phyloP scores from a whole-genome alignment of 2,329 filamentous ascomycete species.

The Diaporthe batatas region DNA sequence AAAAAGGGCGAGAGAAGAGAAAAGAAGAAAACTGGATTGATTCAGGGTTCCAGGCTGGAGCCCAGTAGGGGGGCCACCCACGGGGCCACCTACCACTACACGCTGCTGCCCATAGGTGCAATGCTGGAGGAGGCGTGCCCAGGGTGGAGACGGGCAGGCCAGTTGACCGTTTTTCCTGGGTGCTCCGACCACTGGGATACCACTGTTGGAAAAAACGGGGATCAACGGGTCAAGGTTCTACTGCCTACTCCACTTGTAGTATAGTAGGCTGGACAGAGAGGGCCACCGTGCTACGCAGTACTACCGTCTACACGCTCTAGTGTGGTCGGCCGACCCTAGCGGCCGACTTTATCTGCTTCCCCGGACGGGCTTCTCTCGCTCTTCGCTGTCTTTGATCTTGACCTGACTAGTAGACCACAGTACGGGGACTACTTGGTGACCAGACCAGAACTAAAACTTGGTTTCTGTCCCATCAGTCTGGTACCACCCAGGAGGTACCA shows the following conservation, averaged over 20 bases:
- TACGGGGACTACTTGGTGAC: neutral
- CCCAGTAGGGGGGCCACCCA: neutral
- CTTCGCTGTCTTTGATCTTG: neutral
- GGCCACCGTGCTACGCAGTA: slow-evolving; percentile 13
- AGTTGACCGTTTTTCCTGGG: slow-evolving; percentile 11
- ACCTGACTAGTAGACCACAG: slow-evolving; percentile 1
- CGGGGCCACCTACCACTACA: neutral
- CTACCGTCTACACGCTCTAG: neutral
- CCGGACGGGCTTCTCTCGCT: slow-evolving; percentile 19
- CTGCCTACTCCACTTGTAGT: slow-evolving; percentile 7
- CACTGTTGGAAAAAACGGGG: neutral
- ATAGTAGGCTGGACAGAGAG: slow-evolving; percentile 1
- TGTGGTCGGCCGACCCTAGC: slow-evolving; percentile 1
- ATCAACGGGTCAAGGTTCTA: slow-evolving; percentile 16
- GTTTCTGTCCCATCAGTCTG: slow-evolving; percentile 16
- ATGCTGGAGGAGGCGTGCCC: slow-evolving; percentile 4
- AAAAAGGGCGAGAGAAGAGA: no score
- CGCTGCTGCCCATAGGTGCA: neutral
- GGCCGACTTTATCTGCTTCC: slow-evolving; percentile 18
- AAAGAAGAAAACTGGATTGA: no score
- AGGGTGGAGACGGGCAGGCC: slow-evolving; percentile 13
- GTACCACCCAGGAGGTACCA: neutral
- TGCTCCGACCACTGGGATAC: slow-evolving; percentile 8
- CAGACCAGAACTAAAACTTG: slow-evolving; percentile 3
- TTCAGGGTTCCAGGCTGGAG: no score